phyloP scores from a whole-genome alignment of 768 basidiomycete species.

The Lentinula guzmanii region DNA sequence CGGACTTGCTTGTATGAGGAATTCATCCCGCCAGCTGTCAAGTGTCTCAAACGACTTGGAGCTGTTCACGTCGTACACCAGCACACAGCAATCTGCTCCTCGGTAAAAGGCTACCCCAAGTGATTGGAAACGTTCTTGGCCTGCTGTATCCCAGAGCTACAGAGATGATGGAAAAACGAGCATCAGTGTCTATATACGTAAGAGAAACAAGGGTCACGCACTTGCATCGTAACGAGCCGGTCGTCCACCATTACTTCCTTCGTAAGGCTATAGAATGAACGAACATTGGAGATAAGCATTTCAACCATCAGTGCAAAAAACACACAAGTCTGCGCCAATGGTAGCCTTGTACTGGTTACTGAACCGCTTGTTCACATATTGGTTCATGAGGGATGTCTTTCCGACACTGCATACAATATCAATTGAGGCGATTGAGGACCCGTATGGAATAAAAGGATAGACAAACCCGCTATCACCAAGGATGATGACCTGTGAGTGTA shows the following conservation, averaged over 20 bases:
- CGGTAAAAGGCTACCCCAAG: conserved; percentile 99
- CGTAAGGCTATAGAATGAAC: conserved; percentile 58
- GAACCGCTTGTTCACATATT: conserved; percentile 99
- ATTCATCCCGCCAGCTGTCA: conserved; percentile 99
- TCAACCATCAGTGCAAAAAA: conserved; percentile 14
- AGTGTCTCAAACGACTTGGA: conserved; percentile 97
- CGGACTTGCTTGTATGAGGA: conserved; percentile 96
- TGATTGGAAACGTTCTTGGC: conserved; percentile 99
- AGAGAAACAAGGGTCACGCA: conserved; percentile 22
- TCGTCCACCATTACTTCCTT: conserved; percentile 99
- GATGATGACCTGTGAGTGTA: conserved; percentile 79
- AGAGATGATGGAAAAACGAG: neutral
- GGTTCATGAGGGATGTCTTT: conserved; percentile 99
- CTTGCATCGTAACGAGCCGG: conserved; percentile 98
- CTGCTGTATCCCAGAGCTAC: conserved; percentile 98
- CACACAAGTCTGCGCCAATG: conserved; percentile 94
- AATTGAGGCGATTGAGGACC: conserved; percentile 12
- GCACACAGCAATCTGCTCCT: conserved; percentile 97
- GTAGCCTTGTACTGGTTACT: conserved; percentile 99
- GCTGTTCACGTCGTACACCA: conserved; percentile 99
- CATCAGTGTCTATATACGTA: conserved; percentile 1
- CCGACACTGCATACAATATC: conserved; percentile 60
- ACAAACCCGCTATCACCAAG: conserved; percentile 94
- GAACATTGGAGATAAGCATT: conserved; percentile 15
- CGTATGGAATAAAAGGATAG: conserved; percentile 7